Base-by-base conservation (phyloP, 192 early-diverging fungal genomes). In the Mortierella alpina region DNA sequence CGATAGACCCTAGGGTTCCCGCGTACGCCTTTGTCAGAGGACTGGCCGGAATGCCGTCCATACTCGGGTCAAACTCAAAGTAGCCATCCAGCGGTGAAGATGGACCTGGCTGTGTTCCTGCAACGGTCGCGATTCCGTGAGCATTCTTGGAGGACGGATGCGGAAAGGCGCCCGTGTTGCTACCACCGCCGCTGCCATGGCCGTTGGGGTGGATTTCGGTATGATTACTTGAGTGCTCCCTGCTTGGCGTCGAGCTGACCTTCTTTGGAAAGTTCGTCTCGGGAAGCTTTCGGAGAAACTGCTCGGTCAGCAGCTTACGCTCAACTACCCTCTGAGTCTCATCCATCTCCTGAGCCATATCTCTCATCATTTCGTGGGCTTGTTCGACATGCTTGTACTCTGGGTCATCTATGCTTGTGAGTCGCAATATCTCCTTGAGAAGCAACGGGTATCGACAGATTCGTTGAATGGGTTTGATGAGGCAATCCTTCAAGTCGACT, bases 391-490 rank as follows among this genome's bases (percentile, higher is more conserved):
- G 68, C 49, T 59, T 48, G 46, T 87, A 66, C 51, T 87, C 87
- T 11, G 78, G 45, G 14, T 79, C 72, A 11, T 61, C 63, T 17
- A 68, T 48, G 20, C 75, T 69, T 5, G 91, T 92, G 46, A 87
- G 74, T 51, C 89, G 85, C 18, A 87, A 51, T 53, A 92, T 82
- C 15, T 91, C 92, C 17, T 87, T 85, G 46, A 91, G 83, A 15
- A 98, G 83, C 7, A 98, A 84, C 12, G 95, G 96, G 83, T 98
- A 98, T 42, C 94, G 94, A 78, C 95, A 96, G 41, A 97, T 92
- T 13, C 96, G 86, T 82, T 98, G 96, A 4, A 98, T 90, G 12
- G 96, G 96, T 73, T 96, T 80, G 46, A 80, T 89, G 63, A 93
- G 59, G 51, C 57, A 68, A 22, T 80, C 77, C 12, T 72, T 80